Evolutionary conservation across 257 asterid species (phyloP).

Genomic region (Knoxia roxburghii): DNA sequence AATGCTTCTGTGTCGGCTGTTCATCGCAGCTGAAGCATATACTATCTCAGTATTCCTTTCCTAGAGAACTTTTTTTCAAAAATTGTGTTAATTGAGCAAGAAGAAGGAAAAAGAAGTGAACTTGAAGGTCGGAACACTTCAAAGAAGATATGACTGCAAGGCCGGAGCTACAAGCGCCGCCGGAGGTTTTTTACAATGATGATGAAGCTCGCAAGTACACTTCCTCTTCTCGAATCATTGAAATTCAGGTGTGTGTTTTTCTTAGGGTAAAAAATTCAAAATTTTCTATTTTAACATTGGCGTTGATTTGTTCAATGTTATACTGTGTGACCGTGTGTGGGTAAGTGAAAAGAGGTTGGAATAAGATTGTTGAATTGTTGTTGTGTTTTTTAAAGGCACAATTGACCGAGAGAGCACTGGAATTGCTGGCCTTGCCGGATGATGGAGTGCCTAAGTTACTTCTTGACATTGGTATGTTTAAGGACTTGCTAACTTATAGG

Average conservation of each 20-base stretch:
- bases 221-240: conserved; percentile 92
- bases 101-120: neutral
- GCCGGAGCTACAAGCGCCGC: conserved; percentile 96
- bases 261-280: neutral
- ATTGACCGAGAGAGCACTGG: conserved; percentile 88
- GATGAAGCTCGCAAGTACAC: conserved; percentile 96
- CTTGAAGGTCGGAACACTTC: neutral
- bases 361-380: neutral
- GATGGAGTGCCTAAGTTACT: conserved; percentile 74
- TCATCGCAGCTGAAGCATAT: too few species aligned
- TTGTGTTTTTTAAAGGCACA: conserved; percentile 42
- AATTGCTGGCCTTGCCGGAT: conserved; percentile 83
- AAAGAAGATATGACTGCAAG: conserved; percentile 53
- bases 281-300: neutral
- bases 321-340: neutral
- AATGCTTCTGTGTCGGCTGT: too few species aligned
- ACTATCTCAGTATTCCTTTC: too few species aligned
- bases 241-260: conserved; percentile 69
- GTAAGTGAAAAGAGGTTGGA: neutral
- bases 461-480: conserved; percentile 79
- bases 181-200: conserved; percentile 86
- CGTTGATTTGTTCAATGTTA: neutral
- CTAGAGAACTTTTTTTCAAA: too few species aligned
- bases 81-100: neutral
- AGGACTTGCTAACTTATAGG: neutral